Base-by-base conservation (phyloP, 2,329 filamentous ascomycete species). In the Xylariomycetidae sp. region DNA sequence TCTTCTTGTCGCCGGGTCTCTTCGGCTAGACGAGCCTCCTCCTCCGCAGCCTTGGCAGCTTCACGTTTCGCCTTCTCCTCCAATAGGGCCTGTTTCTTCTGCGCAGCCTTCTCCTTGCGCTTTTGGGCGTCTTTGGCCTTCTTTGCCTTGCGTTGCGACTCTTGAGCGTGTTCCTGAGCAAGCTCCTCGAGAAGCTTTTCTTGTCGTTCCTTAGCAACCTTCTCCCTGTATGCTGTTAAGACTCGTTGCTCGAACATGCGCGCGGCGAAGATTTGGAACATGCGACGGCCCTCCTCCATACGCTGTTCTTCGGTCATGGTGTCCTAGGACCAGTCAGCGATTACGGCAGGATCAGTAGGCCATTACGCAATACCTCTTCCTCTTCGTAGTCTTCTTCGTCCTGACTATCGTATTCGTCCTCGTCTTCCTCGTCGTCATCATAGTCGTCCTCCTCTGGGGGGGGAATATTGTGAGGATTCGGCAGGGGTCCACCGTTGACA, bases 201-300 rank as follows among this genome's bases (percentile, higher is more conserved):
- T 55, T 95, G 90, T 18, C 92, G 85, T 63, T 98, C 90, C 49
- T 82, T 80, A 13, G 92, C 87, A 3, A 98, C 90, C 59, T 95
- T 95, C 64, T 96, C 90, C 59, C 88, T 85, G 63, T 98, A 98
- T n/a, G 92, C 92, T 25, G 85, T 90, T 38, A 98, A 72, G 15
- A 98, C 92, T 43, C 92, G 76, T 60, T 98, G 92, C 65, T 98
- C 92, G 60, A 98, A 98, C 92, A 98, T 98, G 43, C 92, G 81
- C 37, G 92, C 92, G 40, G 92, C 92, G 61, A 98, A 98, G 59
- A 98, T 96, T 60, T 98, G 92, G 58, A 98, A 98, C 92, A 98
- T 98, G 48, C 90, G 76, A 36, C 92, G 79, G 40, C 92, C 92
- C 68, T 98, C 92, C 59, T 96, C 89, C 92, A 98, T 96, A 41